Evolutionary conservation across 345 rosid species (phyloP).

Genomic region (Gossypium longicalyx): DNA sequence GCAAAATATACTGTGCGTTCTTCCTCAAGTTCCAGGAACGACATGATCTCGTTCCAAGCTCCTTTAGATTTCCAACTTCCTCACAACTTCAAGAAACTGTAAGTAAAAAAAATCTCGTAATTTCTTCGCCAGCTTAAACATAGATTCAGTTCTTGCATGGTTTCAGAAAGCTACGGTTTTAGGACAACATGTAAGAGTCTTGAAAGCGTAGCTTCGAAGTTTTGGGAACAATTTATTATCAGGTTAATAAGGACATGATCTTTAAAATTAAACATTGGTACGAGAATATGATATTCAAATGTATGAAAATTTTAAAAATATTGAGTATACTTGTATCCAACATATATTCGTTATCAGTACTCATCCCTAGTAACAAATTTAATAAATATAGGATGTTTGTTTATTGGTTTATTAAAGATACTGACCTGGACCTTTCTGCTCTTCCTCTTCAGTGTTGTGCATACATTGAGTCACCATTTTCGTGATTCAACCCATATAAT

Average conservation of each 20-base stretch:
- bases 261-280: too few species aligned
- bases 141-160: background rate
- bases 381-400: background rate
- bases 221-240: too few species aligned
- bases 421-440: background rate
- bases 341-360: background rate
- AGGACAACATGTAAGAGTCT: too few species aligned
- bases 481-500: slow-evolving; percentile 71
- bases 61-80: slow-evolving; percentile 55
- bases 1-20: slow-evolving; percentile 55
- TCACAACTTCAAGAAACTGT: slow-evolving; percentile 73
- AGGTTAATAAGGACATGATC: too few species aligned
- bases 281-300: too few species aligned
- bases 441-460: slow-evolving; percentile 53
- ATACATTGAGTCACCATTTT: slow-evolving; percentile 75
- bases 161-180: background rate
- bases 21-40: slow-evolving; percentile 35
- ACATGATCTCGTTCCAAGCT: slow-evolving; percentile 28
- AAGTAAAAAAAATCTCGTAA: slow-evolving; percentile 27
- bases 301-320: too few species aligned
- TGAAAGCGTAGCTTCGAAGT: too few species aligned
- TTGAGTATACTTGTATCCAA: background rate
- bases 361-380: background rate
- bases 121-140: background rate
- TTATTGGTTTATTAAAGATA: background rate